Evolutionary conservation across 2,329 filamentous ascomycete species (phyloP), one percentile per base, ranked within the genome.

Genomic region (Aspergillus niger): DNA sequence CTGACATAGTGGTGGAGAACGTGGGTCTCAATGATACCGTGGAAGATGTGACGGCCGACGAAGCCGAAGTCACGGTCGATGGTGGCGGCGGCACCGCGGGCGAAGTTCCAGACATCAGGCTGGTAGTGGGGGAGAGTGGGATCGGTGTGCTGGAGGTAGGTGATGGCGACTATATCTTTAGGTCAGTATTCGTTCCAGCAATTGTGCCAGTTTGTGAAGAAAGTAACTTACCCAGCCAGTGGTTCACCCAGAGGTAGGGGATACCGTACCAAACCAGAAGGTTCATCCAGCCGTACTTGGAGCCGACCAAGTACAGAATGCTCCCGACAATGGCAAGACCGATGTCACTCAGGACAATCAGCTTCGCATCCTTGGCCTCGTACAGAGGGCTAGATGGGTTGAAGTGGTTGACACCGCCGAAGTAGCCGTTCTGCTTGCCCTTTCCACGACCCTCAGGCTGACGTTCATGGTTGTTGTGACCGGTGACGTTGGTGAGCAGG

Each of bases 51-150:
- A 70, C 92, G 92, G 62, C 94, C 94, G 74, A 98, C 89, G 83
- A 97, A 97, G 64, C 94, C 94, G 74, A 97, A 96, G 78, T 98
- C 94, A 71, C 94, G 93, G 75, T 98, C 94, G 72, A 98, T 97
- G 64, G 94, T 98, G 60, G 94, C 93, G 61, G 92, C 93, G 60
- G 94, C 94, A 71, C 94, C 94, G 68, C 94, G 92, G 67, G 93
- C 88, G 74, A 92, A 98, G 81, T 90, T 96, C 94, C 94, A 98
- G 72, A 90, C 86, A 65, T 90, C 85, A 62, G 87, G 85, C 59
- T 89, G 86, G 85, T 98, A 98, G 85, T 98, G 94, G 62, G 94
- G 94, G 49, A 98, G 90, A 44, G 90, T 87, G 51, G 93, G 93
- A 77, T 98, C 93, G 74, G 94, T 97, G 86, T 98, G 94, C 81